Evolutionary conservation across 2,329 filamentous ascomycete genomes (phyloP), one percentile per base, ranked within the genome.

Genomic region (Fusarium metavorans): DNA sequence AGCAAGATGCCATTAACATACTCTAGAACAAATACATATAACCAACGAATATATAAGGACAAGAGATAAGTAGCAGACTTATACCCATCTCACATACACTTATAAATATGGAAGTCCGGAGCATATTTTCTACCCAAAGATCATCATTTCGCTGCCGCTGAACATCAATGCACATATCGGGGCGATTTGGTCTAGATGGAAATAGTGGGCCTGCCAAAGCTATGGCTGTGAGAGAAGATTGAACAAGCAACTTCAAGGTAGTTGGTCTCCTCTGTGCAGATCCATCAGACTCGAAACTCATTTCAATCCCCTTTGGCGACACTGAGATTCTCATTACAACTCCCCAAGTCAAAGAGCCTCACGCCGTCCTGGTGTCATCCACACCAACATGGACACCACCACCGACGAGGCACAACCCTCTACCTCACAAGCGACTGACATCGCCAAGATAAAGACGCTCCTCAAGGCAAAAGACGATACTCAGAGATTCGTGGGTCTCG

Each of bases 401-500:
- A 57, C 50, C 13, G 16, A 60, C 9, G 69, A 69, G 43, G 34
- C 70, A 18, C 41, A 65, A 35, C 54, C 52, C 58, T 30, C 59
- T 59, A 23, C 68, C 30, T 65, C 76, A 23, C 69, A 64, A 48
- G 48, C 67, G 7, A 72, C 74, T 41, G 80, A 78, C 64, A 64
- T 84, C 61, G 82, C 86, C 60, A 88, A 88, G 76, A 87, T 92
- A 63, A 84, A 89, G 72, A 77, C 83, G 2, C 85, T 93, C 4
- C 85, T 94, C 37, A 84, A 84, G 64, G 82, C 88, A 64, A 91
- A 90, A 70, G 88, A 93, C 78, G 92, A 94, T 78, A 93, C 92
- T 1, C 89, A 90, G 23, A 88, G 90, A 77, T 93, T 94, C 74
- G 91, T 93, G 43, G 92, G 91, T 9, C 84, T 94, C 25, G 90